A percentile compares a stretch with the other conserved stretches of the same genome.
These are phyloP conservation scores for Allium fistulosum DNA, from an alignment of 106 monocot genomes.

Conservation along the genomic window DNA sequence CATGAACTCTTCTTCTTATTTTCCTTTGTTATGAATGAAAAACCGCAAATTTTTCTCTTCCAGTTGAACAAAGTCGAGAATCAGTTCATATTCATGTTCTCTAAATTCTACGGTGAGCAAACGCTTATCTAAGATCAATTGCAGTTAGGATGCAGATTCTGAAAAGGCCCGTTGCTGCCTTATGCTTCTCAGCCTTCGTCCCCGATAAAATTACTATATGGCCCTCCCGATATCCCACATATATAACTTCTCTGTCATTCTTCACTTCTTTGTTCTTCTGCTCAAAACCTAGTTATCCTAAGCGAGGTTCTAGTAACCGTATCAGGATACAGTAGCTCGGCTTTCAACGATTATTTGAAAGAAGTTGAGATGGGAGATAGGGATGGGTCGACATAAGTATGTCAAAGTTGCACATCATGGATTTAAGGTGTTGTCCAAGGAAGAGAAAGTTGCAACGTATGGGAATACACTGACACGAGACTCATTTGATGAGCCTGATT, in stretches of 20 bases:
- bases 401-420: constrained; percentile 97
- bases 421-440: constrained; percentile 77
- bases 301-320: constrained; percentile 22
- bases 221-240: background rate
- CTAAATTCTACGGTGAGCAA: background rate
- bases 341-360: constrained; percentile 18
- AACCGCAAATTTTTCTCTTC: background rate
- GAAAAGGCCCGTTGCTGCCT: constrained; percentile 18
- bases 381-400: constrained; percentile 98
- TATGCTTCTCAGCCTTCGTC: background rate
- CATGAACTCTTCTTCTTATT: too few relatives aligned
- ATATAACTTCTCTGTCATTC: constrained; percentile 5
- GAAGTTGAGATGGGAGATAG: constrained; percentile 13
- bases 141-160: constrained; percentile 30
- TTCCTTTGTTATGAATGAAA: too few relatives aligned
- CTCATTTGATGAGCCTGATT: constrained; percentile 98
- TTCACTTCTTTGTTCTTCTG: constrained; percentile 6
- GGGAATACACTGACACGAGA: constrained; percentile 81
- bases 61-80: background rate
- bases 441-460: constrained; percentile 78
- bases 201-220: too few relatives aligned
- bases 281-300: constrained; percentile 1
- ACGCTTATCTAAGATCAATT: constrained; percentile 46
- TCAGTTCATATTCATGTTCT: background rate
- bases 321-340: constrained; percentile 25